Percentiles rank a stretch among this genome's conserved stretches.
Conservation (phyloP, 306 rosid genomes). For the Fagus sylvatica region DNA sequence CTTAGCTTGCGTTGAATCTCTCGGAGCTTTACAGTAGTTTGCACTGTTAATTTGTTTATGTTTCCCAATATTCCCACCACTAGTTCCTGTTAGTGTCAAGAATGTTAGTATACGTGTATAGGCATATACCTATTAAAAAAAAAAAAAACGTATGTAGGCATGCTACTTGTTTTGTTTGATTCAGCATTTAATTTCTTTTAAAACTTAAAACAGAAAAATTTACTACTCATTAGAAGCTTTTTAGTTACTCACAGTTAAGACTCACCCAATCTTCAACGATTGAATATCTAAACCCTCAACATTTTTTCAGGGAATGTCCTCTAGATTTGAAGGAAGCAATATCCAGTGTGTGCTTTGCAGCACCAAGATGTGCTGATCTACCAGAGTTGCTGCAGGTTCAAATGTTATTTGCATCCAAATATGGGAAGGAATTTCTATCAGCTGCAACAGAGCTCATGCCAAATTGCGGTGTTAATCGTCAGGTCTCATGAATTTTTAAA, state of each 20-base stretch:
- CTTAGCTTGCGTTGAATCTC: background rate
- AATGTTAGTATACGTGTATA: background rate
- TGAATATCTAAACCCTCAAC: background rate
- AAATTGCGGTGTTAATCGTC: conserved; percentile 92
- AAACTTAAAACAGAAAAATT: background rate
- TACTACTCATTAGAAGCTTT: background rate
- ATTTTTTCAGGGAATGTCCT: conserved; percentile 74
- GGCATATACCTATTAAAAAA: too few relatives aligned
- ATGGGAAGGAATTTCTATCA: conserved; percentile 83
- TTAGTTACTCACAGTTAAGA: background rate
- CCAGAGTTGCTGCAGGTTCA: conserved; percentile 94
- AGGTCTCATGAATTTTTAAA: conserved; percentile 53
- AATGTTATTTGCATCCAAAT: conserved; percentile 68
- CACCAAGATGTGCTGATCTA: conserved; percentile 94
- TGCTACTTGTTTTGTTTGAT: background rate
- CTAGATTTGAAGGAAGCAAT: conserved; percentile 95
- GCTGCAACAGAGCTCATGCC: conserved; percentile 94
- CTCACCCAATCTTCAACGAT: background rate
- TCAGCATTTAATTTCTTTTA: background rate
- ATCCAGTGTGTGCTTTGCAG: conserved; percentile 91
- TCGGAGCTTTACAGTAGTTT: background rate
- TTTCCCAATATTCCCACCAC: background rate
- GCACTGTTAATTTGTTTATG: background rate
- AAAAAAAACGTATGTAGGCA: background rate
- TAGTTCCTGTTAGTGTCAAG: background rate